Evolutionary conservation across 768 basidiomycete genomes (phyloP), one percentile per base, ranked within the genome.

Genomic region (Naganishia friedmannii): DNA sequence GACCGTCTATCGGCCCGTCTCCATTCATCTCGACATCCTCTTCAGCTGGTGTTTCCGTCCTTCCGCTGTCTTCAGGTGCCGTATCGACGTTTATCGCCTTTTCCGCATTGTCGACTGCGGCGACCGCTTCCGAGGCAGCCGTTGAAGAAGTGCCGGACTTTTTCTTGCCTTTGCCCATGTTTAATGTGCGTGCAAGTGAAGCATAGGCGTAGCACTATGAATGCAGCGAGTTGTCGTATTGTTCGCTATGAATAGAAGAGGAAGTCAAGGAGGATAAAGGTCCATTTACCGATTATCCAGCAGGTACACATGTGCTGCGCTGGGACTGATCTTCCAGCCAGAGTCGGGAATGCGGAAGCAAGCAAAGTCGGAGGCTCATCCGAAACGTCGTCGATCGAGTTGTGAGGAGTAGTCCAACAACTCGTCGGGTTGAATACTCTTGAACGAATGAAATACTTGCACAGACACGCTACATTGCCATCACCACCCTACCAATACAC

Each of bases 141-240:
- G 54, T 7, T 19, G 54, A 55, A 2, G 29, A 17, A 34, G 54
- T 32, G n/a, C 37, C 15, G 13, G 60, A 63, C 39, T 63, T 63
- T 53, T 66, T 66, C 48, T 66, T 66, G 48, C 48, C 48, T 48
- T 66, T 66, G 48, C 26, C 65, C 65, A 66, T 66, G 10, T 42
- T 48, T 45, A 29, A 8, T 26, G 42, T 13, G 31, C 26, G 0
- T 7, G 48, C 15, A 51, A 51, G 48, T n/a, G 48, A 12, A 21
- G 23, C 48, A 51, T 3, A 26, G n/a, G 12, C 23, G 48, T 2
- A 15, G 7, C 42, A 42, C 42, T 42, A 42, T 8, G 48, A 13
- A 26, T 51, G 48, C 48, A 51, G 17, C 48, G 3, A 51, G 19
- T 1, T 7, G 1, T 26, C n/a, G n/a, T n/a, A 3, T n/a, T 23